Percentiles rank a stretch among this genome's conserved stretches.
phyloP scores from a whole-genome alignment of 805 yeast genomes.

The Hanseniaspora meyeri region DNA sequence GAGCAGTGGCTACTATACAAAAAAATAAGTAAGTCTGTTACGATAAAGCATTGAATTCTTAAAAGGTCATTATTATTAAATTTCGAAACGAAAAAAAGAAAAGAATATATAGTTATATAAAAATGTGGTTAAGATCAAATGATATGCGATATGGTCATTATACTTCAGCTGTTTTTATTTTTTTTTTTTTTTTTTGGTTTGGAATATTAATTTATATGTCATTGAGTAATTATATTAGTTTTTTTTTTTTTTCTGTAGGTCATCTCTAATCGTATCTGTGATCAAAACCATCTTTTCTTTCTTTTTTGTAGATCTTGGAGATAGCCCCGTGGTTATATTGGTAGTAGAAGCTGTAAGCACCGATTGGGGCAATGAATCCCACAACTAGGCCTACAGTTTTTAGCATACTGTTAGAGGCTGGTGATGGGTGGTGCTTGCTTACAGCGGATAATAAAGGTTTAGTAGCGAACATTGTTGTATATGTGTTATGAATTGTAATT shows the following conservation, averaged over 20 bases:
- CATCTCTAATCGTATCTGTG: constrained; percentile 5
- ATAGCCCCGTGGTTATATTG: constrained; percentile 10
- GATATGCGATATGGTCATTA: background rate
- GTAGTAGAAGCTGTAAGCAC: constrained; percentile 8
- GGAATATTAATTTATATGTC: background rate
- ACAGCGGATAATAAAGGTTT: constrained; percentile 2
- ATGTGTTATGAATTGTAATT: background rate
- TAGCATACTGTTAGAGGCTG: background rate
- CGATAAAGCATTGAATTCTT: background rate
- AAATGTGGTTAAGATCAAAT: no score
- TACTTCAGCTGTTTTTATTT: background rate
- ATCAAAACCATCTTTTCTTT: constrained; percentile 11
- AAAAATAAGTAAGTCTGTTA: background rate
- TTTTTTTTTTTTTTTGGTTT: background rate
- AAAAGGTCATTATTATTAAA: background rate
- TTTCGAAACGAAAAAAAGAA: background rate
- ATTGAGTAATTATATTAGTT: background rate
- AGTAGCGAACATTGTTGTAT: constrained; percentile 6
- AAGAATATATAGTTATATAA: no score
- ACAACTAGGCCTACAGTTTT: constrained; percentile 5
- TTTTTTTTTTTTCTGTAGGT: background rate
- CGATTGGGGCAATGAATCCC: constrained; percentile 9
- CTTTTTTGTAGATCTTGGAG: constrained; percentile 4
- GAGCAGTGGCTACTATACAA: constrained; percentile 32
- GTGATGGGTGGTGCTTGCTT: background rate